phyloP scores from a whole-genome alignment of 495 filamentous ascomycete genomes.

The Aspergillus mulundensis region DNA sequence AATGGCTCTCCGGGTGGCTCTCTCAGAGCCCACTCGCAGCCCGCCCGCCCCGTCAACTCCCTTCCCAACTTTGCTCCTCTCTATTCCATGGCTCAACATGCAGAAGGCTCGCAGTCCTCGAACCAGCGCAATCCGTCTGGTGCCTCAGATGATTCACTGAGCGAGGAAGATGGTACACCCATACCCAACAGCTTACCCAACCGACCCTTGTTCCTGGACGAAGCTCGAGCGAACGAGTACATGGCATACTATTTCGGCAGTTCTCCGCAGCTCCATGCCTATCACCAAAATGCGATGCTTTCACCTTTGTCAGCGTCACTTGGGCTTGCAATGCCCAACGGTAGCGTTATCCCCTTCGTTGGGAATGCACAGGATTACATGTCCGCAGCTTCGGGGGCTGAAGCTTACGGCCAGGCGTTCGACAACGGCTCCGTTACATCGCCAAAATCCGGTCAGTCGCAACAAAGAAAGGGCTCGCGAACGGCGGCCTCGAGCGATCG shows the following conservation, averaged over 20 bases:
- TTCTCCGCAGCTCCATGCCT: slow-evolving; percentile 50
- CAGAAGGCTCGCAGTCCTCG: slow-evolving; percentile 34
- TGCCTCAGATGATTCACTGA: slow-evolving; percentile 34
- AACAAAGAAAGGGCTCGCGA: slow-evolving; percentile 22
- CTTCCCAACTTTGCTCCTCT: slow-evolving; percentile 35
- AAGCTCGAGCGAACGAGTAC: slow-evolving; percentile 54
- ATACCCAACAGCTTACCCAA: slow-evolving; percentile 40
- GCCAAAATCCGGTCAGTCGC: slow-evolving; percentile 16
- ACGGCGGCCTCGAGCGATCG: slow-evolving; percentile 27
- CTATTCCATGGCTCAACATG: slow-evolving; percentile 32
- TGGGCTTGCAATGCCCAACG: slow-evolving; percentile 45
- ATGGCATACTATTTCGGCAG: slow-evolving; percentile 61
- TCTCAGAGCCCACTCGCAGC: slow-evolving; percentile 62
- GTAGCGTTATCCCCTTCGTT: slow-evolving; percentile 43
- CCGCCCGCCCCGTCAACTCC: slow-evolving; percentile 52
- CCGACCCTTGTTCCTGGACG: slow-evolving; percentile 41
- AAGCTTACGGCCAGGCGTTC: slow-evolving; percentile 17
- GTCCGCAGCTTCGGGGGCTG: slow-evolving; percentile 31
- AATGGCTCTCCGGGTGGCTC: slow-evolving; percentile 50
- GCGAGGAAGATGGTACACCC: slow-evolving; percentile 40
- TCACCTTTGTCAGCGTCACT: slow-evolving; percentile 44
- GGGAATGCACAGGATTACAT: slow-evolving; percentile 38
- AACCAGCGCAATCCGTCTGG: slow-evolving; percentile 31
- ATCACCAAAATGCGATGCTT: slow-evolving; percentile 42
- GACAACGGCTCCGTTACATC: slow-evolving; percentile 20